Evolutionary conservation across 352 stramenopile species (phyloP).

Genomic region (Globisporangium takayamanum): DNA sequence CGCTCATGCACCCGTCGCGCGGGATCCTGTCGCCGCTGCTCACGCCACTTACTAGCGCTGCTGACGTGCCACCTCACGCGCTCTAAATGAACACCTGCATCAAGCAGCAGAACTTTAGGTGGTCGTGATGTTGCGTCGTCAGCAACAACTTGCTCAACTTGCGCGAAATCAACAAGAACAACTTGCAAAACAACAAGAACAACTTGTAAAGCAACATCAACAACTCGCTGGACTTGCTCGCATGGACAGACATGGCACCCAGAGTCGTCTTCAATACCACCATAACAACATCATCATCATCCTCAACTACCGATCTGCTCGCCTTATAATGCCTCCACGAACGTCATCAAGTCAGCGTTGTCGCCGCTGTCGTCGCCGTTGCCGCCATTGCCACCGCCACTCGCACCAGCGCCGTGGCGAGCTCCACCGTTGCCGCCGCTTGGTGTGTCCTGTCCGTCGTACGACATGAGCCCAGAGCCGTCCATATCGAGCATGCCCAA

Average conservation of each 20-base stretch:
- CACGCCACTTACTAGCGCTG: constrained; percentile 25
- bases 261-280: too few species aligned
- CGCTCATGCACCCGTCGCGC: constrained; percentile 58
- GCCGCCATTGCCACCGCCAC: constrained; percentile 17
- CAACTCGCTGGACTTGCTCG: too few species aligned
- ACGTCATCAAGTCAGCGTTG: constrained; percentile 61
- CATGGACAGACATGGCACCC: too few species aligned
- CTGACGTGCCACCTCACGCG: constrained; percentile 17
- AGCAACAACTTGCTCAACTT: too few species aligned
- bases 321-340: constrained; percentile 57
- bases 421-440: constrained; percentile 19
- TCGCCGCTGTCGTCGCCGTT: constrained; percentile 34
- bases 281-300: neutral
- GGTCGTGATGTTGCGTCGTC: too few species aligned
- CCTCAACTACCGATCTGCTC: neutral
- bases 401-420: constrained; percentile 14
- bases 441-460: constrained; percentile 31
- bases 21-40: constrained; percentile 58
- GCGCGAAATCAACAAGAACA: too few species aligned
- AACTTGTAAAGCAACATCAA: too few species aligned
- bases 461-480: constrained; percentile 35
- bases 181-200: too few species aligned
- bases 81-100: constrained; percentile 1
- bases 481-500: constrained; percentile 66
- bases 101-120: too few species aligned